Evolutionary conservation across 495 filamentous ascomycete genomes (phyloP), one percentile per base, ranked within the genome.

Genomic region (Entonaema liquescens): DNA sequence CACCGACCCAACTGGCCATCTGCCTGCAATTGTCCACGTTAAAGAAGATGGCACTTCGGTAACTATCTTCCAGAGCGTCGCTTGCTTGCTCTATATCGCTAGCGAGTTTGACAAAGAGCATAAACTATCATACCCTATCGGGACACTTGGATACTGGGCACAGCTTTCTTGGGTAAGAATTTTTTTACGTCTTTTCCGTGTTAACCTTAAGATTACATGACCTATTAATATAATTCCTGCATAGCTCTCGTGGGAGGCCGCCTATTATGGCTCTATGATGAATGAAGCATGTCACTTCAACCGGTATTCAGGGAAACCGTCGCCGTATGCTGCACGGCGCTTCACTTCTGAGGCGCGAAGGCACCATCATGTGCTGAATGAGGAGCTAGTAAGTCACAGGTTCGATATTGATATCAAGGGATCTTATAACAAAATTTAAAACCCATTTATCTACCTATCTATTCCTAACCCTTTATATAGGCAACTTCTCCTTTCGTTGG

Each of bases 81-180:
- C 89, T 67, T 94, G 94, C 73, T 83, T 96, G 76, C 85, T 88
- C 65, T 96, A 95, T 77, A 86, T 95, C 19, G 86, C 85, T 19
- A 85, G 87, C 42, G 84, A 87, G 66, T 95, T 94, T 76, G 93
- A 96, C 77, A 79, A 80, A 12, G 88, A 92, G 36, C 79, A 94
- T 80, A 92, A 90, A 76, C 87, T 96, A 78, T 88, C 84, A 31
- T 94, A 87, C 76, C 88, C 91, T 19, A 76, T 82, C 53, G 90
- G 89, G 36, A 44, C 40, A n/a, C 3, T n/a, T n/a, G 40, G 19
- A 2, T 44, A 44, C n/a, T 44, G n/a, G 40, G 19, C 15, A 2
- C 40, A 44, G 6, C n/a, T 44, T 4, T 44, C 40, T 5, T 44
- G n/a, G 40, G 40, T 19, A 44, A 44, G n/a, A n/a, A n/a, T n/a